These are phyloP conservation scores for Meira miltonrushii DNA, from an alignment of 1,284 basidiomycete genomes.

Conservation along the genomic window DNA sequence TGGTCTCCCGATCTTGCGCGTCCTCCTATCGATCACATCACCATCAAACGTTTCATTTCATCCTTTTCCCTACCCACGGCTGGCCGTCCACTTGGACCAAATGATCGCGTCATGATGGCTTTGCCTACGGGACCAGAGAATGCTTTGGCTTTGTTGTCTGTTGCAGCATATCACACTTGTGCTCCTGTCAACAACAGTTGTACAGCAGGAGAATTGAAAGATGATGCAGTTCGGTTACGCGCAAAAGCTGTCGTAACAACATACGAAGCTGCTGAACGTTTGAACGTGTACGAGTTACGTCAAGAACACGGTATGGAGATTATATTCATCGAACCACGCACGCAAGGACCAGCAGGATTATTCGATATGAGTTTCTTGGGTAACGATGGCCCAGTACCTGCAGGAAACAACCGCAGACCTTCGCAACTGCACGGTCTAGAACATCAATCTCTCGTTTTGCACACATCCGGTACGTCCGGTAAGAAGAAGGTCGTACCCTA, in stretches of 20 bases:
- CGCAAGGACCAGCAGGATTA: constrained; percentile 43
- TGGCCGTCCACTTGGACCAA: constrained; percentile 30
- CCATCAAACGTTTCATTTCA: constrained; percentile 43
- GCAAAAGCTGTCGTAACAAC: constrained; percentile 50
- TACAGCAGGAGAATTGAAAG: constrained; percentile 49
- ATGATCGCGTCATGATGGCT: constrained; percentile 52
- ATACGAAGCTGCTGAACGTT: constrained; percentile 42
- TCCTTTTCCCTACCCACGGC: constrained; percentile 42
- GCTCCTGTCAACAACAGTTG: constrained; percentile 51
- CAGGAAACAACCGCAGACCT: constrained; percentile 28
- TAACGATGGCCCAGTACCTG: constrained; percentile 14
- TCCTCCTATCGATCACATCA: constrained; percentile 46
- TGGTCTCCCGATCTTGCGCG: constrained; percentile 48
- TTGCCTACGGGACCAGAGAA: constrained; percentile 51
- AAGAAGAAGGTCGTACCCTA: constrained; percentile 53
- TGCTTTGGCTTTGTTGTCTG: constrained; percentile 43
- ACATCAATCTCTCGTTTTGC: constrained; percentile 48
- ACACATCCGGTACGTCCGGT: constrained; percentile 52
- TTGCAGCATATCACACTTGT: constrained; percentile 49
- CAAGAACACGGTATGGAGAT: constrained; percentile 49
- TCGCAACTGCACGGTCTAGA: constrained; percentile 40
- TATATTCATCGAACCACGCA: constrained; percentile 44
- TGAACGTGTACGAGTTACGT: constrained; percentile 35
- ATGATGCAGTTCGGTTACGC: constrained; percentile 49
- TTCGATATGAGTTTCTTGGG: constrained; percentile 46